Evolutionary conservation across 305 asterid species (phyloP), one percentile per base, ranked within the genome.

Genomic region (Petunia hybrid): DNA sequence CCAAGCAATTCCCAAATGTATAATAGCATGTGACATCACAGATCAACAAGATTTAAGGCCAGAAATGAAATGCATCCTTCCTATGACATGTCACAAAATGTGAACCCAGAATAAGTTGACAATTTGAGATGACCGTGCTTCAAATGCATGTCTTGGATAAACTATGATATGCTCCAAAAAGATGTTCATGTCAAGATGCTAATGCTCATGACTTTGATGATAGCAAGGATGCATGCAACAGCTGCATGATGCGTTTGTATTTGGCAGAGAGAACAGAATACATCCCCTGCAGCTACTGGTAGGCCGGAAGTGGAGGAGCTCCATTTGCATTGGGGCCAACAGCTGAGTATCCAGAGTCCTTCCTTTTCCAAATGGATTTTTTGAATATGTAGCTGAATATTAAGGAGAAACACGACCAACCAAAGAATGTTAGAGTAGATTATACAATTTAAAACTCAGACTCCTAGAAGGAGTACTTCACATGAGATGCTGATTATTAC

Each of bases 331-430:
- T 81, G 12, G 91, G 89, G 64, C 86, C 87, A 75, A 68, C 89
- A 48, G 62, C 88, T 78, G 80, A 86, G 87, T 91, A 81, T 86
- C 66, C 77, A 6, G 79, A 87, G 84, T 94, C 98, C 92, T 93
- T 96, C 89, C 99, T 89, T 78, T 93, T 71, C 99, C 99, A 43
- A 96, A 96, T 79, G 99, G 99, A 76, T 96, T 96, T 91, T 96
- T 96, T 36, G 99, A 96, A 92, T 90, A 96, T 83, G 97, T 96
- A 82, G 86, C 86, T 84, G 80, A 82, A 82, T 22, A 94, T 96
- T 89, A 96, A 94, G 98, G 80, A 82, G 69, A 85, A 90, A 84
- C 86, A 63, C 7, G 64, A 73, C 4, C 76, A 81, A 45, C 64
- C 55, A 53, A 51, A 73, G 63, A 73, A 73, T 5, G 4, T 13